phyloP scores from a whole-genome alignment of 139 green algal genomes.

The Closterium sp. region DNA sequence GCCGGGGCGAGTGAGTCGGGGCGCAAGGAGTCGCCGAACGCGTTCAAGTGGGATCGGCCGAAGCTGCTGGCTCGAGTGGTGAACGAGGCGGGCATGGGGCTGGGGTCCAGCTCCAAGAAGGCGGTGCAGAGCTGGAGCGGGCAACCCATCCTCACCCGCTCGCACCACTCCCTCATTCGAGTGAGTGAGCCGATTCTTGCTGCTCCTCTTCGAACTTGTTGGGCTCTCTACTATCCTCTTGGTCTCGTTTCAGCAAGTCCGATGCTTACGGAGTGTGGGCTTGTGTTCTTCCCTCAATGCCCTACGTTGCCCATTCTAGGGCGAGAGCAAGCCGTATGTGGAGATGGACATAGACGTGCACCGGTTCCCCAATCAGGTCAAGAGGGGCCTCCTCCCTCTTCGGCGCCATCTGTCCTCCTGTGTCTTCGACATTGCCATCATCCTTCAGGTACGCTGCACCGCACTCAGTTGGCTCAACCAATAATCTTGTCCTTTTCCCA shows the following conservation, averaged over 20 bases:
- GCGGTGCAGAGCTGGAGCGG: background rate
- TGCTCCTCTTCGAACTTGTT: background rate
- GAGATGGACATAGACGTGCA: background rate
- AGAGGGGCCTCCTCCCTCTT: background rate
- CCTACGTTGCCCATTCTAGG: background rate
- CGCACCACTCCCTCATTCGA: background rate
- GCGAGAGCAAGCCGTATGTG: background rate
- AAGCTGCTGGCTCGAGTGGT: slow-evolving; percentile 11
- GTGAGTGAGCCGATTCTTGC: background rate
- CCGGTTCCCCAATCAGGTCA: background rate
- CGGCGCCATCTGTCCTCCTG: background rate
- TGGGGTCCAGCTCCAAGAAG: background rate
- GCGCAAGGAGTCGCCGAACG: background rate
- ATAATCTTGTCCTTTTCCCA: background rate
- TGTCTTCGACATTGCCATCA: background rate
- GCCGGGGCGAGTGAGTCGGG: background rate
- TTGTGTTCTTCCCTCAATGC: background rate
- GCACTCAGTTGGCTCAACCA: background rate
- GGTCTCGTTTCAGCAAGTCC: background rate
- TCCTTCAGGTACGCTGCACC: background rate
- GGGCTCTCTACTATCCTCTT: no score
- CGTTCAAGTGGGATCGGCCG: slow-evolving; percentile 1
- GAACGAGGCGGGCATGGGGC: background rate
- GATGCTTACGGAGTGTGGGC: background rate
- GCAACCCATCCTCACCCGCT: background rate